Evolutionary conservation across 2,329 filamentous ascomycete genomes (phyloP), one percentile per base, ranked within the genome.

Genomic region (Aspergillus japonicus): DNA sequence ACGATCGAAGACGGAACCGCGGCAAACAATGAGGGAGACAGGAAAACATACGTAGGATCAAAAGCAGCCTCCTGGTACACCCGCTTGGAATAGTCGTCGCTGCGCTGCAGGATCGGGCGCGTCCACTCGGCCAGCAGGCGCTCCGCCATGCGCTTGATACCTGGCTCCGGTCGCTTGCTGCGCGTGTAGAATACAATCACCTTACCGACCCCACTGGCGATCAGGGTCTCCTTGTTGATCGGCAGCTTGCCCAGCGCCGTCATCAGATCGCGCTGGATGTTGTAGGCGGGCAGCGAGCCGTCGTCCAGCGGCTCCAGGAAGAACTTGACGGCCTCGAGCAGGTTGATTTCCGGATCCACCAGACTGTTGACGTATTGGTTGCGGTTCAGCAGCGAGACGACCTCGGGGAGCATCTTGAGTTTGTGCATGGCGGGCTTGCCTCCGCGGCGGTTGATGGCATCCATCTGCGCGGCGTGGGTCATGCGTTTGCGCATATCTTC

Each of bases 131-230:
- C 91, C 58, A 97, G 83, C n/a, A 98, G 82, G 52, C 90, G 87
- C 80, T 98, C 93, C 0, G 95, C 95, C 79, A 93, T 91, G 66
- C 94, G 88, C 82, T 97, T 97, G 81, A 99, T 97, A 62, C 83
- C 85, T 4, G 89, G 82, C 77, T 98, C 91, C 0, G 93, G 90
- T 66, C 91, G 89, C 80, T 93, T 96, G 81, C 91, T 96, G 78
- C 93, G 93, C 54, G 93, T 97, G 79, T 99, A 99, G 80, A 97
- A 99, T 63, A 96, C 86, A 55, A 97, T 89, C 51, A 99, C 92
- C 75, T 97, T 97, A 72, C 95, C 95, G 65, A 99, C 95, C 21
- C 94, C 93, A 68, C 91, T 96, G 65, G 92, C 93, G 23, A 96
- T 84, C 14, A 99, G 83, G 1, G 89, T 85, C 69, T 98, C 95